A percentile compares a stretch with the other conserved stretches of the same genome.
Conservation (phyloP, 192 early-diverging fungal species). For the Linnemannia schmuckeri region DNA sequence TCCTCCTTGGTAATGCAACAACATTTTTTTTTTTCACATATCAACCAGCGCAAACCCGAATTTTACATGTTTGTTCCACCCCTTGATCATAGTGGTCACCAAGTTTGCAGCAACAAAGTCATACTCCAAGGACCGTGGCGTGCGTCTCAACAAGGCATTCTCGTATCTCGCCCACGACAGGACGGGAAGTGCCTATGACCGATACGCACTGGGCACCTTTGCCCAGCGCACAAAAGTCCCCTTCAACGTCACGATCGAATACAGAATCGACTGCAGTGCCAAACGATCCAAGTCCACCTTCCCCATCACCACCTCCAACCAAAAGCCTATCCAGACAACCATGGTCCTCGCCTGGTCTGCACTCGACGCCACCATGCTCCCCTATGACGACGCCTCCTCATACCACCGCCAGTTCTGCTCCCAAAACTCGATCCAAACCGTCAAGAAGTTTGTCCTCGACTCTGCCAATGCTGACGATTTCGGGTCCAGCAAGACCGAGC, state of each 20-base stretch:
- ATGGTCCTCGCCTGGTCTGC: slow-evolving; percentile 36
- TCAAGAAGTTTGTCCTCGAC: slow-evolving; percentile 49
- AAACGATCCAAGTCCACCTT: background rate
- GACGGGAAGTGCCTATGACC: slow-evolving; percentile 34
- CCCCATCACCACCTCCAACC: background rate
- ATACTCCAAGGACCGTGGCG: slow-evolving; percentile 44
- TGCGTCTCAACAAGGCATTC: slow-evolving; percentile 50
- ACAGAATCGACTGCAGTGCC: slow-evolving; percentile 36
- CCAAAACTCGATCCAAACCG: slow-evolving; percentile 21
- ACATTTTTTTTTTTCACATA: background rate
- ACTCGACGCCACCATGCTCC: slow-evolving; percentile 36
- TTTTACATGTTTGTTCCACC: background rate
- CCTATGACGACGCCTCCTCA: slow-evolving; percentile 19
- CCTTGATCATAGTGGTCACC: slow-evolving; percentile 9
- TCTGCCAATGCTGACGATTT: slow-evolving; percentile 45
- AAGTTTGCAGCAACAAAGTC: slow-evolving; percentile 37
- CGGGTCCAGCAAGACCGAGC: slow-evolving; percentile 2
- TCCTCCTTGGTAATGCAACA: background rate
- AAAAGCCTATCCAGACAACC: background rate
- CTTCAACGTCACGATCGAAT: slow-evolving; percentile 32
- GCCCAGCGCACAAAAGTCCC: slow-evolving; percentile 37
- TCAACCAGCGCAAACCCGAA: background rate
- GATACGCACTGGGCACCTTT: slow-evolving; percentile 43
- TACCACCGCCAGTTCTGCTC: slow-evolving; percentile 40
- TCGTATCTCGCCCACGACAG: slow-evolving; percentile 38